These are phyloP conservation scores for Salvia rosmarinus DNA, from an alignment of 257 asterid species.

Conservation along the genomic window DNA sequence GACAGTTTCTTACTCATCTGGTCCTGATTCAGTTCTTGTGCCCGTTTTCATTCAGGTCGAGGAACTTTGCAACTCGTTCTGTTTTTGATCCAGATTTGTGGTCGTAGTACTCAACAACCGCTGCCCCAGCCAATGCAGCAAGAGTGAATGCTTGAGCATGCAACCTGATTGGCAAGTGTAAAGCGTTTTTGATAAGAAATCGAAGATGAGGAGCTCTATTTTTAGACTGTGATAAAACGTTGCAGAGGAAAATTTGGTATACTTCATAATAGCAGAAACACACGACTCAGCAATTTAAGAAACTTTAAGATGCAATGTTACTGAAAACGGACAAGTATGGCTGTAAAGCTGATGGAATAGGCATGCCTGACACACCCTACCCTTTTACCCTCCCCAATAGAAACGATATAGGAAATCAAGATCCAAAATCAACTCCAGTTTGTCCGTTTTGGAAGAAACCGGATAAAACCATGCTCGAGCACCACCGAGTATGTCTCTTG, in stretches of 20 bases:
- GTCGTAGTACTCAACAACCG: slow-evolving; percentile 80
- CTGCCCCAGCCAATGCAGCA: slow-evolving; percentile 85
- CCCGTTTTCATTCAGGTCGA: slow-evolving; percentile 47
- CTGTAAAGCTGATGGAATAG: neutral
- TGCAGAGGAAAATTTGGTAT: neutral
- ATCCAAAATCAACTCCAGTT: neutral
- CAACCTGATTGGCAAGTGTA: slow-evolving; percentile 59
- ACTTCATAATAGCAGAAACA: slow-evolving; percentile 10
- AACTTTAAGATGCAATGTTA: neutral
- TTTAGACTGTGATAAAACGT: neutral
- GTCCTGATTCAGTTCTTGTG: slow-evolving; percentile 37
- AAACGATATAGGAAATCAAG: neutral
- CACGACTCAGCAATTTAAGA: neutral
- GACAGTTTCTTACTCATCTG: neutral
- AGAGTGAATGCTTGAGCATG: slow-evolving; percentile 96
- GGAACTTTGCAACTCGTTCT: slow-evolving; percentile 83
- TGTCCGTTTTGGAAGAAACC: neutral
- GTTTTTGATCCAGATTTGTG: slow-evolving; percentile 80
- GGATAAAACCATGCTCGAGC: neutral
- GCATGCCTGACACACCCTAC: neutral
- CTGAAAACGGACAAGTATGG: neutral
- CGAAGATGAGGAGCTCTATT: neutral
- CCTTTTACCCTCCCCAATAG: neutral
- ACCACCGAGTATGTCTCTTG: neutral
- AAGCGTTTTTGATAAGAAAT: neutral